A percentile compares a stretch with the other conserved stretches of the same genome.
phyloP scores from a whole-genome alignment of 179 eudicot genomes.

The Spinacia oleracea region DNA sequence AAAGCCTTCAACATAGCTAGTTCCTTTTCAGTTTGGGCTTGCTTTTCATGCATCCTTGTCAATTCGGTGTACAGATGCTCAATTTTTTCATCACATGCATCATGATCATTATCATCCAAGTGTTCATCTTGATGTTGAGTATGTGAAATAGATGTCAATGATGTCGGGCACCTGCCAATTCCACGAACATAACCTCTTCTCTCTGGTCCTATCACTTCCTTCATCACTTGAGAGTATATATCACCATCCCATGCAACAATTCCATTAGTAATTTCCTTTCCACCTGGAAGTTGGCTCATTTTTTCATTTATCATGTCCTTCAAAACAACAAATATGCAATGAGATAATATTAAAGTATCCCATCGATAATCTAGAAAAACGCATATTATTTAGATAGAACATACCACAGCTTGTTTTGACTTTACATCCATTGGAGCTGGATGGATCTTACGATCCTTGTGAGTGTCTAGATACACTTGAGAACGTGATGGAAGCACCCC shows the following conservation, averaged over 20 bases:
- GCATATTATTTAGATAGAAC: too few relatives aligned
- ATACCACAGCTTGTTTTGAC: conserved; percentile 8
- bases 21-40: too few relatives aligned
- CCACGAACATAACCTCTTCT: conserved; percentile 7
- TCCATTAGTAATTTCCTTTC: conserved; percentile 2
- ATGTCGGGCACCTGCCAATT: background rate
- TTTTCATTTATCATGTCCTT: conserved; percentile 17
- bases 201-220: conserved; percentile 4
- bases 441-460: background rate
- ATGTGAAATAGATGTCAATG: background rate
- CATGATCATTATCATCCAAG: background rate
- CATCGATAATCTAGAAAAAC: too few relatives aligned
- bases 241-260: conserved; percentile 10
- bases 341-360: too few relatives aligned
- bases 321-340: background rate
- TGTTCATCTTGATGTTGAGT: background rate
- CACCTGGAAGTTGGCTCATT: background rate
- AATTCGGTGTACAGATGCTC: background rate
- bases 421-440: background rate
- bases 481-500: conserved; percentile 5
- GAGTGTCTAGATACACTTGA: background rate
- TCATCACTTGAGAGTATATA: conserved; percentile 4
- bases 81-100: background rate
- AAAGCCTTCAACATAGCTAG: too few relatives aligned
- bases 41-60: too few relatives aligned